Evolutionary conservation across 1,284 basidiomycete genomes (phyloP), one percentile per base, ranked within the genome.

Genomic region (Cryptococcus sp.): DNA sequence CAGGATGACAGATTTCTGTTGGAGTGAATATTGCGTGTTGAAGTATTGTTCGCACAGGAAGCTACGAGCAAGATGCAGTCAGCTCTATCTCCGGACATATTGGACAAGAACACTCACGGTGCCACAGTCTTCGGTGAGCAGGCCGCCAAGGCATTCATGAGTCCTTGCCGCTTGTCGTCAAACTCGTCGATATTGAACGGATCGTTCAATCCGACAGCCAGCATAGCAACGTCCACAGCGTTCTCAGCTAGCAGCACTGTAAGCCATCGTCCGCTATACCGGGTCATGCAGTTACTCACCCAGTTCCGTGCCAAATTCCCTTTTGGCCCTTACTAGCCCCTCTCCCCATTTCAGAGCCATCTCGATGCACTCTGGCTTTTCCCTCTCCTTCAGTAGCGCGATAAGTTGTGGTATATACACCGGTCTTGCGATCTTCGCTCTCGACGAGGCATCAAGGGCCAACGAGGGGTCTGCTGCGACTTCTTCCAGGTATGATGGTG

Each of bases 11-110:
- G 86, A 88, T 13, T 93, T 87, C 70, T 98, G 93, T 22, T 86
- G 84, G 5, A 85, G 85, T 0, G 93, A 93, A 76, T 95, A 97
- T 66, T 94, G 90, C 51, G 89, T 88, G 60, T 88, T 87, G 80
- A 97, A 98, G 76, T 93, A 91, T 70, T 96, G 91, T 72, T 97
- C 91, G 47, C 89, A 87, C n/a, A 95, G 81, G 49, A 85, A 84
- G 3, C 92, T 94, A 53, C 25, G 31, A 41, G 35, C 50, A 27
- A 17, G 17, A 41, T 17, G 23, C 38, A 19, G 13, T 23, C 27
- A 48, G 7, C 40, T 46, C 16, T 22, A 53, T 45, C 25, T 61
- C 50, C 54, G 44, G 63, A 40, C 10, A 48, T 19, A 46, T 53
- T 19, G 4, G 16, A 27, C 20, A 16, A 3, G 22, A 13, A 27